These are phyloP conservation scores for Physcomitrellopsis africana DNA, from an alignment of 225 moss, liverwort and hornwort species.

Conservation along the genomic window DNA sequence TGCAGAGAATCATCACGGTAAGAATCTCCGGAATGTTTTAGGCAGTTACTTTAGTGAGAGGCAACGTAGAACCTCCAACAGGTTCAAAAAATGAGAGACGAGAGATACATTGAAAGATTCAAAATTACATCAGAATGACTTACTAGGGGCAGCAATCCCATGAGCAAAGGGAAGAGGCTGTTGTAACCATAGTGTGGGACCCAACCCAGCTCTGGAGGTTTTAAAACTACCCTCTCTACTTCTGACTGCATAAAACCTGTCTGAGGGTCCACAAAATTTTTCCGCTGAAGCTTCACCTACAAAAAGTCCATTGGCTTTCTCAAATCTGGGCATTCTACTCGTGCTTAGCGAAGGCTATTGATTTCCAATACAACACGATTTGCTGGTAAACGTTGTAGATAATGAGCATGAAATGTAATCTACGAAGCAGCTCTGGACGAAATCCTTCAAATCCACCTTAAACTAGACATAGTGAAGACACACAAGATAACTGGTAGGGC, in stretches of 20 bases:
- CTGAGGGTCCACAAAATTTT: constrained; percentile 60
- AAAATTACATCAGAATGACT: constrained; percentile 18
- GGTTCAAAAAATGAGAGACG: not conserved
- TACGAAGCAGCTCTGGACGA: not conserved
- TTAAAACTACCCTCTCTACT: constrained; percentile 66
- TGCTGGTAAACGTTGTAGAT: not conserved
- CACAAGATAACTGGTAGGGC: not conserved
- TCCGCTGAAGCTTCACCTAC: constrained; percentile 82
- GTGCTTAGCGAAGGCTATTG: not conserved
- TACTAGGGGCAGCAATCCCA: constrained; percentile 81
- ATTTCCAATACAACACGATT: not conserved
- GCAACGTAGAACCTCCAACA: not conserved
- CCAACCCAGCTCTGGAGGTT: constrained; percentile 74
- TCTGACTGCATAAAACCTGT: constrained; percentile 67
- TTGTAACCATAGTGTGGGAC: constrained; percentile 95
- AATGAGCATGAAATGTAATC: not conserved
- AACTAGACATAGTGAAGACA: not conserved
- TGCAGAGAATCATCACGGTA: constrained; percentile 10
- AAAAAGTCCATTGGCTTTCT: constrained; percentile 17
- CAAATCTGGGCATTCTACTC: not conserved
- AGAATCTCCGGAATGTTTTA: not conserved
- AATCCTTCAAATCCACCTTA: not conserved
- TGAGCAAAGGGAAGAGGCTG: constrained; percentile 87
- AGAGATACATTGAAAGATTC: not conserved
- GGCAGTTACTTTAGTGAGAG: not conserved